Evolutionary conservation across 768 basidiomycete species (phyloP).

Genomic region (Suillus sp.): DNA sequence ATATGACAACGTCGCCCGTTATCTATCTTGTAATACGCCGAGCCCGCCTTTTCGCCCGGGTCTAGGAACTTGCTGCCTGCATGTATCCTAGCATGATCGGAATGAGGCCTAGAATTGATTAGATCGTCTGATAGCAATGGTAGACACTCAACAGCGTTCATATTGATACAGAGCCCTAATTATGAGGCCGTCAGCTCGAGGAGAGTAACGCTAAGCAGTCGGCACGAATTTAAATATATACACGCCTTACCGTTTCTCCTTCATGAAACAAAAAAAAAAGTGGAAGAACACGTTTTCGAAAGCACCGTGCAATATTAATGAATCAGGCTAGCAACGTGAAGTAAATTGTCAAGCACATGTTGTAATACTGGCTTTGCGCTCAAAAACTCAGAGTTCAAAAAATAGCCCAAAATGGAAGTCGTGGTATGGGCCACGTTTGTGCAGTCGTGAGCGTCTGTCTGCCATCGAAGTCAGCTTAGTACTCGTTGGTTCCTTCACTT

Average conservation of each 20-base stretch:
- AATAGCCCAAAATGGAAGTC: conserved; percentile 7
- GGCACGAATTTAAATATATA: neutral
- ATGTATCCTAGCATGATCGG: conserved; percentile 1
- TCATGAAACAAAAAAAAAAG: neutral
- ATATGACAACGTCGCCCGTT: neutral
- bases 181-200: neutral
- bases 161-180: neutral
- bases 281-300: neutral
- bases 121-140: neutral
- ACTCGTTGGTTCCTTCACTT: neutral
- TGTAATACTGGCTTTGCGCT: too few relatives aligned
- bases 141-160: neutral
- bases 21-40: conserved; percentile 2
- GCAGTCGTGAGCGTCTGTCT: neutral
- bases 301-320: neutral
- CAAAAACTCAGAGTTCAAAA: neutral
- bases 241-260: neutral
- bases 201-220: neutral
- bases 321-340: neutral
- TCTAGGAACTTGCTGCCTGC: neutral
- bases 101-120: neutral
- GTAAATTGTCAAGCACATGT: neutral
- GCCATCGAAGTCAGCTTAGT: neutral
- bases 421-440: conserved; percentile 2
- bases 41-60: neutral